Conservation (phyloP, 352 stramenopile genomes). For the Blastocystis sp. region DNA sequence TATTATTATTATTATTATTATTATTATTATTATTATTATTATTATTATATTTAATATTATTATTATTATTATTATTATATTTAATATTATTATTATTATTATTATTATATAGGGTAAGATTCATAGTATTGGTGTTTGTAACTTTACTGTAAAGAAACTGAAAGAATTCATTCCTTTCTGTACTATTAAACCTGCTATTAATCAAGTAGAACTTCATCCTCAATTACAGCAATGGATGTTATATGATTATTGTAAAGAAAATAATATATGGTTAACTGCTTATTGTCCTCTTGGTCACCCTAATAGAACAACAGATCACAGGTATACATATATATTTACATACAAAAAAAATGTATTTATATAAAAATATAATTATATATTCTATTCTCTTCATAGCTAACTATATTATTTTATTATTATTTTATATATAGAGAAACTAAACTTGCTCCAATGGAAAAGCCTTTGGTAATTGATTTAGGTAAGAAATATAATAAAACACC, state of each 20-base stretch:
- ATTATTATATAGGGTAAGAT: too few species aligned
- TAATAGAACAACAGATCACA: constrained; percentile 31
- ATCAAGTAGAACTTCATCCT: constrained; percentile 57
- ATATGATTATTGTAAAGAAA: constrained; percentile 46
- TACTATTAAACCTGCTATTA: constrained; percentile 48
- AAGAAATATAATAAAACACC: constrained; percentile 43
- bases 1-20: too few species aligned
- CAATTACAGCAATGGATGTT: constrained; percentile 49
- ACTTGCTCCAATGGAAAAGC: constrained; percentile 40
- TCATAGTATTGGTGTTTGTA: constrained; percentile 50
- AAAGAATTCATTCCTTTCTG: constrained; percentile 44
- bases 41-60: too few species aligned
- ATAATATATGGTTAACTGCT: constrained; percentile 49
- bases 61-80: too few species aligned
- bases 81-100: too few species aligned
- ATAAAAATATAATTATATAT: too few species aligned
- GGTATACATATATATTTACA: too few species aligned
- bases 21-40: too few species aligned
- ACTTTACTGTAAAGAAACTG: constrained; percentile 49
- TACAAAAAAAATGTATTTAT: too few species aligned
- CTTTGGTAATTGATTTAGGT: constrained; percentile 44
- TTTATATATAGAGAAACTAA: too few species aligned
- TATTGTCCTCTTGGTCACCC: constrained; percentile 50
- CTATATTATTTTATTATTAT: too few species aligned
- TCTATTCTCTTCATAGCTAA: too few species aligned